Base-by-base conservation (phyloP, 2,329 filamentous ascomycete species). In the Scytalidium sp. region DNA sequence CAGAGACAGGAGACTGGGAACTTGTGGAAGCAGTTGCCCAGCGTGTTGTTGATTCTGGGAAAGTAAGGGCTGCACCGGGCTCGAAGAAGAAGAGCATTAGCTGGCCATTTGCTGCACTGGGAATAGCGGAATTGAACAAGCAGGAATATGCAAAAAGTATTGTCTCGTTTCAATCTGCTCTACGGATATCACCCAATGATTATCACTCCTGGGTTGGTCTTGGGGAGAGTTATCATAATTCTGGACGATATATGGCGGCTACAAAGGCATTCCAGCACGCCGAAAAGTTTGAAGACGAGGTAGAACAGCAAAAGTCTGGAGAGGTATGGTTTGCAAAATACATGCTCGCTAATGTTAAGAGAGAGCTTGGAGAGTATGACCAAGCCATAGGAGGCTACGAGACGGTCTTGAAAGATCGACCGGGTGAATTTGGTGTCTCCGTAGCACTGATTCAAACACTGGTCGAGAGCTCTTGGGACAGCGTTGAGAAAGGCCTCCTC, bases 131-230 rank as follows among this genome's bases (percentile, higher is more conserved):
- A 67, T 80, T 97, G 65, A 97, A 96, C 70, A 94, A 90, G 65
- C 90, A 95, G 64, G 90, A 96, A 52, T 97, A 93, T 60, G 75
- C 85, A 57, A 88, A 90, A 64, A 91, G 91, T 29, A 91, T 97
- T 47, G 85, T 93, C 8, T 96, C 90, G 0, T 99, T 97, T 66
- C 88, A 97, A 62, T 84, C 90, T 2, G 92, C 94, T 10, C 75
- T 99, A 27, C 80, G 93, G 47, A 88, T 96, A 43, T 82, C 84
- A 2, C 90, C 92, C 0, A 75, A 85, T 40, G 90, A 97, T 67
- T 97, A 97, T 63, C 88, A 99, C 69, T 96, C 90, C 0, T 99
- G 93, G 83, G 88, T 99, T 20, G 94, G 94, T 1, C 78, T 99
- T 1, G 94, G 93, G n/a, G 94, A 99, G 70, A 96, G 91, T 63